Base-by-base conservation (phyloP, 1,284 basidiomycete genomes). In the Mixia osmundae region DNA sequence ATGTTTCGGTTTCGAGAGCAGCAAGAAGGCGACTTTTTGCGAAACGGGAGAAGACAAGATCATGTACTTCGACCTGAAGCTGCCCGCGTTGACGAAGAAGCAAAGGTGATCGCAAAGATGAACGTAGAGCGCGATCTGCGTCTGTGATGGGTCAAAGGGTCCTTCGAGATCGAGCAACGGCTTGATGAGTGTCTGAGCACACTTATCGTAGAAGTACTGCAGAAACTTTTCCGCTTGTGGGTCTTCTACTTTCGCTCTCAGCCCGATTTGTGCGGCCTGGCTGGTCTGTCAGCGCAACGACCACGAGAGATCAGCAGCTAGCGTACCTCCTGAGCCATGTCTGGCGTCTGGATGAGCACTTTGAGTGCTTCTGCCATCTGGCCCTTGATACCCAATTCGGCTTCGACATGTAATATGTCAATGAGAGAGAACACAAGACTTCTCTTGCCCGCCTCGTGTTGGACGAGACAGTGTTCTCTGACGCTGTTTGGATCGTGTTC, bases 401-500 rank as follows among this genome's bases (percentile, higher is more conserved):
- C 65, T 53, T 77, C 79, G 40, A 65, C 62, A 23, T 74, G 71
- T 57, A 95, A 61, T 35, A 85, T 62, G 47, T 67, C 63, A 55
- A 80, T 77, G 45, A 80, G 66, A 49, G 76, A 65, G 46, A 70
- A 65, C 43, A 82, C 55, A 39, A 91, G 59, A 44, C 71, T 38
- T 23, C 22, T 18, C 29, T 34, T 46, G 41, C 1, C 38, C 19
- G 46, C 41, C 20, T 48, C 44, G 14, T 49, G 68, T 40, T 72
- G 66, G 27, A 35, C 75, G 41, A 87, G 59, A 14, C 83, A 69
- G 55, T 89, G 79, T 12, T 65, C 64, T 22, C 89, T 67, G 31
- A 94, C 79, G 9, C 77, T 77, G 49, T 71, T 73, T 40, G 85
- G 62, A 55, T 94, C 85, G 52, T 94, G 83, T 53, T 97, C 91